Percentiles rank a stretch among this genome's conserved stretches.
phyloP scores from a whole-genome alignment of 495 filamentous ascomycete genomes.

The Sporormia fimetaria region DNA sequence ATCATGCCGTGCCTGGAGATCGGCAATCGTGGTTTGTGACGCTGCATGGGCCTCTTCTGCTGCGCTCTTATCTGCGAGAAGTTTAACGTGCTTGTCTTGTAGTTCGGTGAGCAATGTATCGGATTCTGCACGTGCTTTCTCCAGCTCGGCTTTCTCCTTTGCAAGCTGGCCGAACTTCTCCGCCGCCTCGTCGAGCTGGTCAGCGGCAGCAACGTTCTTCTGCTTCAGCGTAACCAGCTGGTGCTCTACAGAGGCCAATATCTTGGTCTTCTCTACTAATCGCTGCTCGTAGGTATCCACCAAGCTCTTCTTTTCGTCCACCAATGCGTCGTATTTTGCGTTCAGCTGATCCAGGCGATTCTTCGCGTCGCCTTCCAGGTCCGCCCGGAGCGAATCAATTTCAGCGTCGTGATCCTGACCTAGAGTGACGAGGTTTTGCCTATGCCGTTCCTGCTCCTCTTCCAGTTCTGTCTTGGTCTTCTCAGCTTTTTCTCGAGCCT shows the following conservation, averaged over 20 bases:
- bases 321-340: conserved; percentile 11
- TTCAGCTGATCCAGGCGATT: conserved; percentile 18
- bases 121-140: conserved; percentile 7
- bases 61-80: conserved; percentile 10
- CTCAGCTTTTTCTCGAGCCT: conserved; percentile 11
- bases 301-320: conserved; percentile 9
- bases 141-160: conserved; percentile 8
- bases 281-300: conserved; percentile 4
- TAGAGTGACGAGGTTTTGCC: conserved; percentile 12
- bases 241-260: conserved; percentile 1
- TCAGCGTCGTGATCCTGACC: conserved; percentile 21
- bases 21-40: background rate
- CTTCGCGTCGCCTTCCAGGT: conserved; percentile 24
- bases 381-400: conserved; percentile 21
- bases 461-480: conserved; percentile 15
- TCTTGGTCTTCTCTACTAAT: conserved; percentile 6
- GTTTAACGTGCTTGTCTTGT: conserved; percentile 8
- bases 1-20: conserved; percentile 6
- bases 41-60: conserved; percentile 8
- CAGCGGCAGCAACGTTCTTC: conserved; percentile 1
- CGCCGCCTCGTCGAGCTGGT: conserved; percentile 3
- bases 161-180: background rate
- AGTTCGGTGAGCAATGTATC: conserved; percentile 10
- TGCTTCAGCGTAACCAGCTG: conserved; percentile 5
- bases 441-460: conserved; percentile 4